phyloP scores from a whole-genome alignment of 371 early-diverging fungal species.

The Umbelopsis sp. region DNA sequence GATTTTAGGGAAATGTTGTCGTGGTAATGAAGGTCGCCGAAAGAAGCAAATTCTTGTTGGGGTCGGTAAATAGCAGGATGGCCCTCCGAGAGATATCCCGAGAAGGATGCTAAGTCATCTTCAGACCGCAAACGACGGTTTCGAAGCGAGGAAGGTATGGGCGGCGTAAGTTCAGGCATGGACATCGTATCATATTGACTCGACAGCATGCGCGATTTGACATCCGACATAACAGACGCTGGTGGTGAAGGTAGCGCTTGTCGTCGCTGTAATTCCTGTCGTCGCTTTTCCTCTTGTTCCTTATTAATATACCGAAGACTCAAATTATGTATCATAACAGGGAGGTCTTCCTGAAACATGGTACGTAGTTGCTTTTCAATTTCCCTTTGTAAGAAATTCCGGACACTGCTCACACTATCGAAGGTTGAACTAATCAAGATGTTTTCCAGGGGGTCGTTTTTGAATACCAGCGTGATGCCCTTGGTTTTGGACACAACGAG shows the following conservation, averaged over 20 bases:
- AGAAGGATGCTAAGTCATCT: slow-evolving; percentile 4
- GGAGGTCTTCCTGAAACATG: slow-evolving; percentile 92
- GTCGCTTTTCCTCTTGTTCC: slow-evolving; percentile 25
- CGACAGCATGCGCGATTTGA: slow-evolving; percentile 19
- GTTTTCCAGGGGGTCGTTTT: slow-evolving; percentile 94
- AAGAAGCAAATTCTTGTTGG: slow-evolving; percentile 16
- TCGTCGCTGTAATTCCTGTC: slow-evolving; percentile 5
- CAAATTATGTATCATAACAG: slow-evolving; percentile 89
- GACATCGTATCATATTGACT: slow-evolving; percentile 25
- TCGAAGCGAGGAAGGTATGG: background rate
- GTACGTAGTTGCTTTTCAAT: slow-evolving; percentile 90
- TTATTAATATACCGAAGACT: slow-evolving; percentile 48
- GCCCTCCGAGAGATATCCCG: slow-evolving; percentile 13
- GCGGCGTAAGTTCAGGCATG: slow-evolving; percentile 18
- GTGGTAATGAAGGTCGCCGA: slow-evolving; percentile 18
- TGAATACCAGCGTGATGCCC: slow-evolving; percentile 95
- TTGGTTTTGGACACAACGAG: slow-evolving; percentile 89
- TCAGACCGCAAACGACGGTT: background rate
- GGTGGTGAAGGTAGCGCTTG: slow-evolving; percentile 15
- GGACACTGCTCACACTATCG: slow-evolving; percentile 85
- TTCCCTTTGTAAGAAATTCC: slow-evolving; percentile 84
- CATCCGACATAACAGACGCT: slow-evolving; percentile 22
- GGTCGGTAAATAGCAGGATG: slow-evolving; percentile 15
- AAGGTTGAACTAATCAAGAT: slow-evolving; percentile 94
- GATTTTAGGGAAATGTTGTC: slow-evolving; percentile 11